Conservation (phyloP, 2,329 filamentous ascomycete species). For the Cryoendolithus antarcticus region DNA sequence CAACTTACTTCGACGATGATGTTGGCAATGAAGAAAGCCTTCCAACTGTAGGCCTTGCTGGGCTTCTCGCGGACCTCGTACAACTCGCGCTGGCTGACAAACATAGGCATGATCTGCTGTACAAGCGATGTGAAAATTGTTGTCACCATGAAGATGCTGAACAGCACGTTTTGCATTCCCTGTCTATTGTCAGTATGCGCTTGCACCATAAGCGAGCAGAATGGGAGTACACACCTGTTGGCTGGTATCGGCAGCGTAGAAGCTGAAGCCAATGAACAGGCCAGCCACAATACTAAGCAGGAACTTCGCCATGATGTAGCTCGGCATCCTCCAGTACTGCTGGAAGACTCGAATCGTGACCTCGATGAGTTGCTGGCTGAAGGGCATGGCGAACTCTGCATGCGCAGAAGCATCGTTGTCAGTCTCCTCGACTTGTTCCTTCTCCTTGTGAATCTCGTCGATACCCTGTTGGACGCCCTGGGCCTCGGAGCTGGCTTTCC, state of each 20-base stretch:
- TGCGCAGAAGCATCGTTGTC: constrained; percentile 24
- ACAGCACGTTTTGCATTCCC: constrained; percentile 35
- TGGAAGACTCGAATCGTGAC: constrained; percentile 32
- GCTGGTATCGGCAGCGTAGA: constrained; percentile 26
- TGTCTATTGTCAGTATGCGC: too few relatives aligned
- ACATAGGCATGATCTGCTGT: constrained; percentile 48
- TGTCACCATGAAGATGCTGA: constrained; percentile 39
- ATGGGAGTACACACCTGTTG: constrained; percentile 13
- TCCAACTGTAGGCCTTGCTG: constrained; percentile 63
- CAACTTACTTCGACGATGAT: constrained; percentile 52
- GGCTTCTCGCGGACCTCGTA: constrained; percentile 51
- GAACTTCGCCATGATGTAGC: constrained; percentile 46
- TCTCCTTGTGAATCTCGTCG: constrained; percentile 28
- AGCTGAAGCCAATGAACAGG: constrained; percentile 36
- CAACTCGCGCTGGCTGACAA: constrained; percentile 45
- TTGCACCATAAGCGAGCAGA: too few relatives aligned
- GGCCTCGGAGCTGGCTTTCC: constrained; percentile 23
- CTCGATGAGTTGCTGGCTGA: constrained; percentile 23
- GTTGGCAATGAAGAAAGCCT: constrained; percentile 59
- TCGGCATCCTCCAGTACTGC: constrained; percentile 35
- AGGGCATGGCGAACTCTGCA: constrained; percentile 33
- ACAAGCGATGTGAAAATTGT: constrained; percentile 33
- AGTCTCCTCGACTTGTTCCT: constrained; percentile 11
- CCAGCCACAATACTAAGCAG: constrained; percentile 39
- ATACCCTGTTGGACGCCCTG: constrained; percentile 25